Base-by-base conservation (phyloP, 495 filamentous ascomycete species). In the Penicillium parvum region DNA sequence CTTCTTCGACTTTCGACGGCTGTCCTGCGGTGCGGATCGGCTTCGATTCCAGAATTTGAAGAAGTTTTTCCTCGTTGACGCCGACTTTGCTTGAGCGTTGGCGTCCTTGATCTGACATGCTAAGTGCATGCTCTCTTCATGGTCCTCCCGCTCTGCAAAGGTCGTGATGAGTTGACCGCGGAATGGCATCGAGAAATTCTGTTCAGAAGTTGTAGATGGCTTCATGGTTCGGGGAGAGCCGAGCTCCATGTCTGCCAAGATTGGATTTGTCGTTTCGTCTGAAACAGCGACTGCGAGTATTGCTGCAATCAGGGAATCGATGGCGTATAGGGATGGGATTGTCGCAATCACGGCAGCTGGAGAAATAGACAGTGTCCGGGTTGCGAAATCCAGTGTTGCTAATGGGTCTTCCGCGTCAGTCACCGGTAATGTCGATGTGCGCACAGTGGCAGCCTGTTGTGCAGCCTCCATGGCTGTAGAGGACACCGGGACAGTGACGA, bases 281-380 rank as follows among this genome's bases (percentile, higher is more conserved):
- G 76, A 65, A 40, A 79, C 69, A 0, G 84, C 84, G 15, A 91
- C 84, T 9, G 86, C 69, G 22, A 89, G 57, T 10, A 89, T 66
- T 0, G 85, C 83, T 3, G 80, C 75, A 7, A 86, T 73, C 2
- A 78, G 73, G 0, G 87, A 85, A 58, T 91, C 86, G n/a, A 90
- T 75, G 3, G 86, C 70, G 53, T 88, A 89, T 27, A 86, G 73
- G 27, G 79, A 81, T 2, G 70, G 70, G 16, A 79, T 66, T 5
- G 63, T 68, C 4, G 62, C 53, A 10, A 57, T 53, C 12, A 69
- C 65, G 0, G 73, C 52, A 7, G 63, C 66, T 3, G 71, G 69
- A 7, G 66, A 68, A 14, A 81, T 68, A 9, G 66, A 65, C 0
- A 75, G 63, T 1, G 69, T 71, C 34, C 60, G 66, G 12, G 71